phyloP scores from a whole-genome alignment of 352 stramenopile species.

The Globisporangium acanthophoron region DNA sequence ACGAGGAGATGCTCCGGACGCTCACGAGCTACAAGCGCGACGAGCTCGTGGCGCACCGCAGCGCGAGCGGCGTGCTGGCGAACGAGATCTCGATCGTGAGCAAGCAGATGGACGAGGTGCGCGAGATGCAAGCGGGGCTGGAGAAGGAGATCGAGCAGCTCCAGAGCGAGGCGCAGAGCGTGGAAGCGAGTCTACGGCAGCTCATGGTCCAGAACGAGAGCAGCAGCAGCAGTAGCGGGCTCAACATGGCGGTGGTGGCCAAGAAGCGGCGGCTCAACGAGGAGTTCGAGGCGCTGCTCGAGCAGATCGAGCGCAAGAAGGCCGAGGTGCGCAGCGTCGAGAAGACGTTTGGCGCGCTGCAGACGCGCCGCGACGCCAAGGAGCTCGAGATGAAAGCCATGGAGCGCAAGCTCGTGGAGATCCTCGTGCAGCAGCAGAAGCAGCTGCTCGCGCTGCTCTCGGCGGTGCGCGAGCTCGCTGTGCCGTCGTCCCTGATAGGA shows the following conservation, averaged over 20 bases:
- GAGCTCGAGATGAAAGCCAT: conserved; percentile 69
- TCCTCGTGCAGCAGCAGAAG: conserved; percentile 82
- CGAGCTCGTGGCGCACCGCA: conserved; percentile 69
- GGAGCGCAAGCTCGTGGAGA: conserved; percentile 79
- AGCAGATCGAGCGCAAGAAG: conserved; percentile 70
- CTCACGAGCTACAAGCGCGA: conserved; percentile 81
- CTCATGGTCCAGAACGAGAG: conserved; percentile 39
- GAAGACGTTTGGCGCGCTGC: conserved; percentile 52
- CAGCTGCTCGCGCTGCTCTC: conserved; percentile 56
- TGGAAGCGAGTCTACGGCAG: conserved; percentile 52
- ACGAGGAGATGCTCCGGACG: conserved; percentile 60
- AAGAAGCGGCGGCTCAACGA: conserved; percentile 82
- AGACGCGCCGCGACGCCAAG: conserved; percentile 55
- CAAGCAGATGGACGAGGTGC: conserved; percentile 74
- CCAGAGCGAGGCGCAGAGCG: conserved; percentile 46
- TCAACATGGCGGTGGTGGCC: conserved; percentile 62
- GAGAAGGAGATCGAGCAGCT: conserved; percentile 56
- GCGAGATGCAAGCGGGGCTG: conserved; percentile 45
- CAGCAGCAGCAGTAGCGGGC: conserved; percentile 3
- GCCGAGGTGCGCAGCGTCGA: conserved; percentile 49
- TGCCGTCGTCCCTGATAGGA: conserved; percentile 6
- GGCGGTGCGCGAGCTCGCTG: conserved; percentile 28
- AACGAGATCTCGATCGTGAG: conserved; percentile 70
- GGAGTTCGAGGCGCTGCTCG: conserved; percentile 71
- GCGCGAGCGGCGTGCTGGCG: conserved; percentile 58